phyloP scores from a whole-genome alignment of 1,284 basidiomycete species.

The Ustilago nuda region DNA sequence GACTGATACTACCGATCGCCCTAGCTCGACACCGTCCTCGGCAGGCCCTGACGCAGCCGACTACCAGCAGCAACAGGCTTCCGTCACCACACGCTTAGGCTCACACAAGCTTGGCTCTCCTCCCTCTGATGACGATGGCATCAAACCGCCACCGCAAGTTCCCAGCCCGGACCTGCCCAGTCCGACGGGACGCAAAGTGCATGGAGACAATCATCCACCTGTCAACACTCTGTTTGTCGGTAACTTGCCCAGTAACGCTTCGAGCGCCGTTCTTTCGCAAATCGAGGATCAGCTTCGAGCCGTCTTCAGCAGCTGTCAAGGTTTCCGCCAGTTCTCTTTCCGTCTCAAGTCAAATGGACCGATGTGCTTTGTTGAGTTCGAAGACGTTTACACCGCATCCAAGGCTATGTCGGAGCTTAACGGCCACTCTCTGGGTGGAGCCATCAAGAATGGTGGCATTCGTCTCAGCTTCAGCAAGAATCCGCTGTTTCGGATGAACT shows the following conservation, averaged over 20 bases:
- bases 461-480: conserved; percentile 80
- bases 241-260: conserved; percentile 57
- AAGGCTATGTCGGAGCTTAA: conserved; percentile 88
- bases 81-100: conserved; percentile 48
- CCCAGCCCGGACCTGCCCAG: conserved; percentile 48
- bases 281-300: conserved; percentile 86
- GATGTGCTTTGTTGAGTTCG: conserved; percentile 93
- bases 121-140: conserved; percentile 24
- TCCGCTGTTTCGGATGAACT: conserved; percentile 59
- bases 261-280: conserved; percentile 72
- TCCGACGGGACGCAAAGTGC: conserved; percentile 52
- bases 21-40: conserved; percentile 31
- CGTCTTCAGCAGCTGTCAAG: conserved; percentile 81
- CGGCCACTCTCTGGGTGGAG: conserved; percentile 86
- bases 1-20: conserved; percentile 18
- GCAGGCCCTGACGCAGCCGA: conserved; percentile 28
- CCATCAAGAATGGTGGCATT: conserved; percentile 89
- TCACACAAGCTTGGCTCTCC: conserved; percentile 52
- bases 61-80: conserved; percentile 5
- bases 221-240: conserved; percentile 64
- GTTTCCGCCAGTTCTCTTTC: conserved; percentile 92
- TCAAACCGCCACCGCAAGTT: conserved; percentile 23
- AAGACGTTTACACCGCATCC: conserved; percentile 85
- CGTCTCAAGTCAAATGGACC: conserved; percentile 94
- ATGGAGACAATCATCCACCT: conserved; percentile 60